Conservation (phyloP, 768 basidiomycete species). For the Russula sp. region DNA sequence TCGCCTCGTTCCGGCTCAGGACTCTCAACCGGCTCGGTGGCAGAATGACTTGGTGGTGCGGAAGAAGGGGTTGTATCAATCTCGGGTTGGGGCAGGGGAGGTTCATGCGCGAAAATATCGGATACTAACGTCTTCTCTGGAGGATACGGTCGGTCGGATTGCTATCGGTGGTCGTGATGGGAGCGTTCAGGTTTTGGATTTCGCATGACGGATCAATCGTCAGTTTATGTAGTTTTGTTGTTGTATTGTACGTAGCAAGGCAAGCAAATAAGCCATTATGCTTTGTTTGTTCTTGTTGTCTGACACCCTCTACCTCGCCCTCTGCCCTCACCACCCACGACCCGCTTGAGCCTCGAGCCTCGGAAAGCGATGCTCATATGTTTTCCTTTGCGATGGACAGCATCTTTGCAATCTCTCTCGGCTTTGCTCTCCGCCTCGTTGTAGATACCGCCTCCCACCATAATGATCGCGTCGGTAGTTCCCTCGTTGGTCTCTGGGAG, state of each 20-base stretch:
- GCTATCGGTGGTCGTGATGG: conserved; percentile 30
- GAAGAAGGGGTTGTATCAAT: conserved; percentile 26
- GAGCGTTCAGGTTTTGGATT: conserved; percentile 30
- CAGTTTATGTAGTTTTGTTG: not conserved
- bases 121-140: conserved; percentile 26
- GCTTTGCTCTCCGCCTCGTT: conserved; percentile 57
- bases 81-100: conserved; percentile 29
- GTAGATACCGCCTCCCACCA: conserved; percentile 45
- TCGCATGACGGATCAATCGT: conserved; percentile 23
- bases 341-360: too few species aligned
- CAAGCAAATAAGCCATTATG: too few species aligned
- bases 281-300: not conserved
- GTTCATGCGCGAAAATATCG: conserved; percentile 28
- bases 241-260: too few species aligned
- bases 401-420: conserved; percentile 58
- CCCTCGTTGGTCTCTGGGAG: conserved; percentile 73
- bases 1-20: conserved; percentile 7
- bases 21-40: conserved; percentile 10
- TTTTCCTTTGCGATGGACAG: conserved; percentile 47
- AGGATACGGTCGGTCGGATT: conserved; percentile 31
- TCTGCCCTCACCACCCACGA: not conserved
- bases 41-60: conserved; percentile 24
- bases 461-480: conserved; percentile 47
- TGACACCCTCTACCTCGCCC: not conserved
- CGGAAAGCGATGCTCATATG: conserved; percentile 1